Evolutionary conservation across 495 filamentous ascomycete genomes (phyloP), one percentile per base, ranked within the genome.

Genomic region (Penicillium diatomitis): DNA sequence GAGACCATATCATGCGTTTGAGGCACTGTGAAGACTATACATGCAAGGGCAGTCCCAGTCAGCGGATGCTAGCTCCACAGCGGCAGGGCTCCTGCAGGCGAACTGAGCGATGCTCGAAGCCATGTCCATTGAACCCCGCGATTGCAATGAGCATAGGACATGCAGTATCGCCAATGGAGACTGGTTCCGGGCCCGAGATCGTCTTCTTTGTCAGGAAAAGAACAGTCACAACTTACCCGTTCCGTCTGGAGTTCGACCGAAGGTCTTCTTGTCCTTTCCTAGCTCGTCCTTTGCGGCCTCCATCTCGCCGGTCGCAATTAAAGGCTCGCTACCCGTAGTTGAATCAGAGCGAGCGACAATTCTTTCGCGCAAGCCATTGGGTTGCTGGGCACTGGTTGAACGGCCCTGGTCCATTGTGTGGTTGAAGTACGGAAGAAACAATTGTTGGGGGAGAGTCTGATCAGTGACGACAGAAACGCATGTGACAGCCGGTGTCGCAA

Each of bases 1-100:
- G 92, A 94, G 58, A 98, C 92, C 91, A 97, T 97, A 68, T 98
- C 92, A 75, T 96, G 88, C 38, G 92, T 98, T 53, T 88, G 85
- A 40, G 92, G 94, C 20, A 98, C 92, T 33, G 88, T 86, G 67
- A 98, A 98, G 46, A 92, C 92, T 98, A 55, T 41, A n/a, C n/a
- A 50, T 38, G 41, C 40, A 36, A 37, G 28, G 33, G 44, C 20
- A 46, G 5, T 32, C 38, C 44, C 8, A 45, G 44, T 61, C 61
- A 63, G 57, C 50, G 48, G 50, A 46, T 6, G 48, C 33, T 46
- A 45, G 31, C 12, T 46, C 38, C 35, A 55, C 47, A 38, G 50
- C 35, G 43, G 29, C 47, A 43, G 40, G 43, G n/a, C 9, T 9
- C 4, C 31, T 28, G 44, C 27, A 9, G 11, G 32, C 20, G 20